These are phyloP conservation scores for Colletotrichum orchidophilum DNA, from an alignment of 2,329 filamentous ascomycete genomes.

Conservation along the genomic window DNA sequence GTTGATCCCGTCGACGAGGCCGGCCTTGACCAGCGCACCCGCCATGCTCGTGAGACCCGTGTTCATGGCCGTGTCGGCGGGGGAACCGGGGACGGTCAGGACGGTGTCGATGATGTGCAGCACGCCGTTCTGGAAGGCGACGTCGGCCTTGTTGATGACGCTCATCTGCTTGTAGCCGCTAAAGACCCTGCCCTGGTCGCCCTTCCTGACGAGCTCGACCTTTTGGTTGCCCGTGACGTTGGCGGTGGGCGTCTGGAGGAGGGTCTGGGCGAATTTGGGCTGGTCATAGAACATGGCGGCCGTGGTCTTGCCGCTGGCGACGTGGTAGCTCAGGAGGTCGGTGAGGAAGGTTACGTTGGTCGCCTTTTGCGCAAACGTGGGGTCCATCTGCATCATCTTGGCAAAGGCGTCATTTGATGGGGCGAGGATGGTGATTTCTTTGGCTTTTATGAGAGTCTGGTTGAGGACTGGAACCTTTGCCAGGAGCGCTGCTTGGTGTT, in stretches of 20 bases:
- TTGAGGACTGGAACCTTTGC: constrained; percentile 36
- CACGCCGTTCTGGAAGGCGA: constrained; percentile 57
- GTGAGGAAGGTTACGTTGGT: constrained; percentile 53
- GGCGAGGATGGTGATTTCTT: constrained; percentile 59
- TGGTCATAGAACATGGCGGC: constrained; percentile 39
- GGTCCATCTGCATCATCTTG: constrained; percentile 41
- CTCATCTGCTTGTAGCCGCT: constrained; percentile 43
- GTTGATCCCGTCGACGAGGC: constrained; percentile 52
- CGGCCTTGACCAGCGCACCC: constrained; percentile 46
- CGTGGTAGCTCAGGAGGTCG: constrained; percentile 68
- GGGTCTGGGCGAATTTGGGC: constrained; percentile 41
- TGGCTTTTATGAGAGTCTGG: constrained; percentile 41
- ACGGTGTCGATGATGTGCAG: constrained; percentile 63
- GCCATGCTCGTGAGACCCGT: constrained; percentile 51
- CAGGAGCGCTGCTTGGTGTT: constrained; percentile 33
- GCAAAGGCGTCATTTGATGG: constrained; percentile 66
- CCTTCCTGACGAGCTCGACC: constrained; percentile 53
- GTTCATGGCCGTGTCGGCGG: constrained; percentile 61
- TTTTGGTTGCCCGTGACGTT: constrained; percentile 61
- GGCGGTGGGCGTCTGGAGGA: constrained; percentile 50
- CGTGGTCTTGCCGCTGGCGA: constrained; percentile 62
- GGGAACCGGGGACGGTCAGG: constrained; percentile 54
- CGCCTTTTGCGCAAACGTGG: constrained; percentile 41
- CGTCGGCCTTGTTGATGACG: constrained; percentile 52
- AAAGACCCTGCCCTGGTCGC: constrained; percentile 52